A percentile compares a stretch with the other conserved stretches of the same genome.
Conservation (phyloP, 75 land plant species). For the Pinus tabuliformis region DNA sequence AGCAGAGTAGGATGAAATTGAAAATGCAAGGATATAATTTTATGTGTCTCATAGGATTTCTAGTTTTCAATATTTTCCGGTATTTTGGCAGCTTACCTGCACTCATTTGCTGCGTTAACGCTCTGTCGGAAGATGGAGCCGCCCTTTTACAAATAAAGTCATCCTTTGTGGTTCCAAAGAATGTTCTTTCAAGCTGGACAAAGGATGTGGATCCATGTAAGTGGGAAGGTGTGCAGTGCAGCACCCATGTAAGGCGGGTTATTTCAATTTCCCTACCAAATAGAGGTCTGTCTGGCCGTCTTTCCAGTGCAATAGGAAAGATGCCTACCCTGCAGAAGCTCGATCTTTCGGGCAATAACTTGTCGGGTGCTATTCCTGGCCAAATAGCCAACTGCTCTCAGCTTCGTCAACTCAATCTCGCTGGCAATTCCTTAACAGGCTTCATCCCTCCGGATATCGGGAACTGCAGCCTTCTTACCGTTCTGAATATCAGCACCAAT, state of each 20-base stretch:
- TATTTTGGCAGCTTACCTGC: neutral
- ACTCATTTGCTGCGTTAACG: neutral
- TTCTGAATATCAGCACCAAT: slow-evolving; percentile 37
- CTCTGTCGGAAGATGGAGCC: neutral
- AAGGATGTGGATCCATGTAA: slow-evolving; percentile 23
- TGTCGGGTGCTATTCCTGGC: slow-evolving; percentile 36
- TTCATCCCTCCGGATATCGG: slow-evolving; percentile 31
- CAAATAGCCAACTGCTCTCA: slow-evolving; percentile 20
- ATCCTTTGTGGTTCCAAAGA: slow-evolving; percentile 4
- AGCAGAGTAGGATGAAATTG: too few species aligned
- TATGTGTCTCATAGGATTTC: too few species aligned
- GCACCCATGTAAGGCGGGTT: slow-evolving; percentile 8
- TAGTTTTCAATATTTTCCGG: too few species aligned
- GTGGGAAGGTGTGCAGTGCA: slow-evolving; percentile 44
- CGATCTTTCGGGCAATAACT: slow-evolving; percentile 22
- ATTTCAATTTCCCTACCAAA: slow-evolving; percentile 26
- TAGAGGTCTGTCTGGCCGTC: slow-evolving; percentile 15
- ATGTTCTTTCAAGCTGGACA: slow-evolving; percentile 10
- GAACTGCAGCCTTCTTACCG: slow-evolving; percentile 21
- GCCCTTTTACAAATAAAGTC: slow-evolving; percentile 13
- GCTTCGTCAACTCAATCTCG: slow-evolving; percentile 22
- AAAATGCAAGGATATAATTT: too few species aligned
- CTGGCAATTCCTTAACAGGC: slow-evolving; percentile 27
- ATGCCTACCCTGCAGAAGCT: slow-evolving; percentile 26
- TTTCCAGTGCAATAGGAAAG: slow-evolving; percentile 19